Evolutionary conservation across 805 yeast species (phyloP).

Genomic region (Cyberlindnera americana): DNA sequence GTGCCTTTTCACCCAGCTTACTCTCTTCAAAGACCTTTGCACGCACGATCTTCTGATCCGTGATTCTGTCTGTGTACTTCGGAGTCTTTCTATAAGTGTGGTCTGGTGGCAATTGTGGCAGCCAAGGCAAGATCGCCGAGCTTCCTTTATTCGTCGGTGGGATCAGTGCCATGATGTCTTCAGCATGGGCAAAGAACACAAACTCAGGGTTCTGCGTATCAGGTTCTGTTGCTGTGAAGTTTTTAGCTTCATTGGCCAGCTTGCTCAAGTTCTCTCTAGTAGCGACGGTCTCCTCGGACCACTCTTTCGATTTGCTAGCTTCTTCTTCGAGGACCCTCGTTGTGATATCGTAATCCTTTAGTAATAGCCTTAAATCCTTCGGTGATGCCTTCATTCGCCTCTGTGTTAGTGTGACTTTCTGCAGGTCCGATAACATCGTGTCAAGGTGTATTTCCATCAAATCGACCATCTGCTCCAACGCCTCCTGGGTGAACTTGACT

Average conservation of each 20-base stretch:
- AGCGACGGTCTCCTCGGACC: constrained; percentile 15
- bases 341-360: constrained; percentile 40
- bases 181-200: constrained; percentile 50
- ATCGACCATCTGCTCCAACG: constrained; percentile 37
- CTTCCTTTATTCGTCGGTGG: constrained; percentile 43
- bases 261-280: constrained; percentile 17
- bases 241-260: constrained; percentile 15
- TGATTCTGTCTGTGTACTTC: constrained; percentile 53
- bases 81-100: constrained; percentile 86
- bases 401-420: constrained; percentile 53
- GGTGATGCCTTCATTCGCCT: constrained; percentile 54
- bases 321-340: constrained; percentile 40
- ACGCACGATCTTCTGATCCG: constrained; percentile 69
- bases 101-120: constrained; percentile 91
- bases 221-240: constrained; percentile 15
- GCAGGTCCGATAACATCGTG: constrained; percentile 39
- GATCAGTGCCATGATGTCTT: constrained; percentile 50
- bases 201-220: constrained; percentile 42
- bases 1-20: constrained; percentile 71
- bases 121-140: constrained; percentile 62
- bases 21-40: constrained; percentile 78
- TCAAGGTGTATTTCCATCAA: constrained; percentile 35
- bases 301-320: constrained; percentile 22
- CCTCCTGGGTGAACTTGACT: constrained; percentile 31
- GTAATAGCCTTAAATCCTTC: constrained; percentile 45